Evolutionary conservation across 2,329 filamentous ascomycete genomes (phyloP).

Genomic region (Ceratocystis variospora): DNA sequence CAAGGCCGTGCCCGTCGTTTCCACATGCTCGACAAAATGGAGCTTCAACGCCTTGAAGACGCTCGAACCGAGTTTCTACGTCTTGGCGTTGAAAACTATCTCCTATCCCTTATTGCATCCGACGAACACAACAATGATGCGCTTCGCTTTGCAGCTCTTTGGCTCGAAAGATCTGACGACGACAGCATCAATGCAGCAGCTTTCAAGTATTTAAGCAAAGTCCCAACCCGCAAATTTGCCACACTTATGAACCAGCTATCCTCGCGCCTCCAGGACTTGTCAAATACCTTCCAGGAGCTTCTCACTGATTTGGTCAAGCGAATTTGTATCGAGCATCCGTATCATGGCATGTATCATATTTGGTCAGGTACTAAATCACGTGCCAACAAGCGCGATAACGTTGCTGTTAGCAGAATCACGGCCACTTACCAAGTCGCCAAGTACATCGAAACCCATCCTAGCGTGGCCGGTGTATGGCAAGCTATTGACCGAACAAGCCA

Average conservation of each 20-base stretch:
- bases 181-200: conserved; percentile 66
- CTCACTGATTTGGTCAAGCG: conserved; percentile 60
- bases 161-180: conserved; percentile 76
- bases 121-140: conserved; percentile 83
- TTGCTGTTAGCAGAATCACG: conserved; percentile 56
- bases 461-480: conserved; percentile 47
- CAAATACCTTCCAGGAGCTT: conserved; percentile 60
- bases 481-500: conserved; percentile 62
- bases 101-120: conserved; percentile 69
- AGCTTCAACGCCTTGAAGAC: conserved; percentile 64
- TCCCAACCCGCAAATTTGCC: conserved; percentile 86
- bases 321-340: conserved; percentile 87
- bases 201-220: conserved; percentile 50
- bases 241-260: conserved; percentile 89
- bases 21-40: conserved; percentile 79
- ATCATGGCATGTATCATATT: conserved; percentile 94
- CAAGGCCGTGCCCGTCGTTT: conserved; percentile 67
- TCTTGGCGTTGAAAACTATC: conserved; percentile 83
- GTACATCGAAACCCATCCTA: conserved; percentile 40
- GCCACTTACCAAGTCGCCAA: conserved; percentile 59
- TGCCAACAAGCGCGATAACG: conserved; percentile 56
- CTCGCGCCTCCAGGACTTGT: conserved; percentile 67
- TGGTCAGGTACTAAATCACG: conserved; percentile 66
- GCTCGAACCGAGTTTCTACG: conserved; percentile 73
- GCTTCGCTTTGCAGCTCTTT: conserved; percentile 82